phyloP scores from a whole-genome alignment of 768 basidiomycete genomes.

The Kwoniella bestiolae region DNA sequence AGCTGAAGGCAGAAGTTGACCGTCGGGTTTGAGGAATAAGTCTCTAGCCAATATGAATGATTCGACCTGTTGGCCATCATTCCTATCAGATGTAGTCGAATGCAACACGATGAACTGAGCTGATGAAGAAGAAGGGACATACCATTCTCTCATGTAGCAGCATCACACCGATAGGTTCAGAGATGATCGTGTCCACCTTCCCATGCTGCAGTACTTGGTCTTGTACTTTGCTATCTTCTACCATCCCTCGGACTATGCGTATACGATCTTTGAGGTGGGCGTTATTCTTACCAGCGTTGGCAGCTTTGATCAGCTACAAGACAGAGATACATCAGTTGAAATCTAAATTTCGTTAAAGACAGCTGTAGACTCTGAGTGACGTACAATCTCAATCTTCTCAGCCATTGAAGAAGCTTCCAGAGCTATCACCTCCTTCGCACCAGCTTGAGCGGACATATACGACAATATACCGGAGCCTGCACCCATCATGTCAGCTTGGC shows the following conservation, averaged over 20 bases:
- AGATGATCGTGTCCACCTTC: conserved; percentile 56
- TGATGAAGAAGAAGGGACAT: conserved; percentile 6
- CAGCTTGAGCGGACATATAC: conserved; percentile 56
- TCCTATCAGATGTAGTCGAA: background rate
- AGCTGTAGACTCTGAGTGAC: conserved; percentile 10
- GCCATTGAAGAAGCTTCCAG: conserved; percentile 56
- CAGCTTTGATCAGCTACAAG: conserved; percentile 42
- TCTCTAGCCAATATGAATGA: conserved; percentile 54
- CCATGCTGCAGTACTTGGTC: conserved; percentile 42
- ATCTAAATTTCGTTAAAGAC: background rate
- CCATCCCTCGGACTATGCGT: conserved; percentile 52
- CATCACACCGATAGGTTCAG: conserved; percentile 57
- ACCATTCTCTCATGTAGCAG: conserved; percentile 57
- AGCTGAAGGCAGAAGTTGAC: conserved; percentile 49
- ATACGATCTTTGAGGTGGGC: conserved; percentile 48
- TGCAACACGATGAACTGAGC: background rate
- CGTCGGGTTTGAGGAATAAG: conserved; percentile 53
- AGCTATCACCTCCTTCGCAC: conserved; percentile 53
- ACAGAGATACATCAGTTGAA: background rate
- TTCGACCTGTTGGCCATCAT: conserved; percentile 44
- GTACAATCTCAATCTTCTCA: conserved; percentile 50
- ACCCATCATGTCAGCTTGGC: too few species aligned
- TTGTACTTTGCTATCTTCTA: conserved; percentile 48
- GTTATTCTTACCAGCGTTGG: conserved; percentile 44
- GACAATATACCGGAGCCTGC: conserved; percentile 54